phyloP scores from a whole-genome alignment of 2,329 filamentous ascomycete genomes.

The Onygenales sp. region DNA sequence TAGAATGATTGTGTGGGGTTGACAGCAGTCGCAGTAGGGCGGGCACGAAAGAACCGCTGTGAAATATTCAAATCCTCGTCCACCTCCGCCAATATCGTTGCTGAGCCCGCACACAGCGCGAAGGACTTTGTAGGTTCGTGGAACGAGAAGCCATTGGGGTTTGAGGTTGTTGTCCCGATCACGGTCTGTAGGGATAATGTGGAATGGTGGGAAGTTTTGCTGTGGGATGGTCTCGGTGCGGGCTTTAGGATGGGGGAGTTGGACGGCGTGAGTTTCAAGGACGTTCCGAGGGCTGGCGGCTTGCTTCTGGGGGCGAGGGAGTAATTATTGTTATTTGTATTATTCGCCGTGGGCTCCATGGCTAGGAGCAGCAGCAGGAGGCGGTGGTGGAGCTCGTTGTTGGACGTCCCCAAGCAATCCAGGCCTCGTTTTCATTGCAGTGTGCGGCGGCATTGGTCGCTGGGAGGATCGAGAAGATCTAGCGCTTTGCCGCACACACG shows the following conservation, averaged over 20 bases:
- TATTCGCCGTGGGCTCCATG: constrained; percentile 29
- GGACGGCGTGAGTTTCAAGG: constrained; percentile 62
- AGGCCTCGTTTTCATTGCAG: constrained; percentile 19
- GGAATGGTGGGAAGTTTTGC: constrained; percentile 32
- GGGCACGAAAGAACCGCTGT: constrained; percentile 85
- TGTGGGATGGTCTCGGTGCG: constrained; percentile 54
- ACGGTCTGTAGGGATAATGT: constrained; percentile 68
- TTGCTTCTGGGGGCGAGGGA: constrained; percentile 27
- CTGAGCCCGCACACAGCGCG: constrained; percentile 85
- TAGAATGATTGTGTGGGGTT: constrained; percentile 50
- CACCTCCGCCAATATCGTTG: constrained; percentile 80
- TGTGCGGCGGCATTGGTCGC: constrained; percentile 19
- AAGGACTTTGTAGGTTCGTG: constrained; percentile 62
- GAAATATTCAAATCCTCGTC: constrained; percentile 53
- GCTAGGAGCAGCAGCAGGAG: constrained; percentile 3
- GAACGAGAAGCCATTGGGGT: constrained; percentile 77
- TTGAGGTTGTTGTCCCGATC: constrained; percentile 80
- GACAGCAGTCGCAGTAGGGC: constrained; percentile 59
- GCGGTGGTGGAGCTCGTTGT: constrained; percentile 13
- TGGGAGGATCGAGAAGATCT: background rate
- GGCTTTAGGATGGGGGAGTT: constrained; percentile 62
- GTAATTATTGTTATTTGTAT: constrained; percentile 7
- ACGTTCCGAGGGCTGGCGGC: constrained; percentile 20
- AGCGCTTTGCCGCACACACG: background rate
- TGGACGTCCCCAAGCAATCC: constrained; percentile 18